These are phyloP conservation scores for Kwoniella botswanensis DNA, from an alignment of 768 basidiomycete species.

Conservation along the genomic window DNA sequence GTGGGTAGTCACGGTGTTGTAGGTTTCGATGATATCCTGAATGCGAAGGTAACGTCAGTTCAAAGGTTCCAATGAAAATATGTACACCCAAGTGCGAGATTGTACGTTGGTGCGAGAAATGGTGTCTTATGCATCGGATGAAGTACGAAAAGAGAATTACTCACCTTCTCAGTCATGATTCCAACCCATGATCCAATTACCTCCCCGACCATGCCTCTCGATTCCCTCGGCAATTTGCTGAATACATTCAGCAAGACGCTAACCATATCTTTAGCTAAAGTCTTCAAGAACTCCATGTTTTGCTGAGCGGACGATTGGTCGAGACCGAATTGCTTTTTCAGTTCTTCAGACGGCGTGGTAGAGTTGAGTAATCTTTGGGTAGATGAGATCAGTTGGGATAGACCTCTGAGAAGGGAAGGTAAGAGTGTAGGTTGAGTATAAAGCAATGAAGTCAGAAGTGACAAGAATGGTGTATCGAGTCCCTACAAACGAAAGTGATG, in stretches of 20 bases:
- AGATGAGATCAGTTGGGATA: slow-evolving; percentile 81
- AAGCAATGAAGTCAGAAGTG: slow-evolving; percentile 89
- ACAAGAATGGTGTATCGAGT: slow-evolving; percentile 76
- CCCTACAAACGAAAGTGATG: slow-evolving; percentile 61
- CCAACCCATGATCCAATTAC: slow-evolving; percentile 85
- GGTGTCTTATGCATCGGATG: neutral
- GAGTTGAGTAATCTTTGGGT: slow-evolving; percentile 67
- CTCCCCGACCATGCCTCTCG: slow-evolving; percentile 77
- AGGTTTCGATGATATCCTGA: slow-evolving; percentile 80
- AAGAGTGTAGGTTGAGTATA: slow-evolving; percentile 87
- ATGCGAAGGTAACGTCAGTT: neutral
- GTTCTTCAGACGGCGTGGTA: slow-evolving; percentile 57
- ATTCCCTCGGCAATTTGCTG: slow-evolving; percentile 76
- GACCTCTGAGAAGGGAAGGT: slow-evolving; percentile 76
- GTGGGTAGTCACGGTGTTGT: slow-evolving; percentile 71
- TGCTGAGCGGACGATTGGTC: slow-evolving; percentile 67
- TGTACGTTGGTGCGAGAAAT: too few relatives aligned
- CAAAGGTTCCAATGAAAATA: neutral
- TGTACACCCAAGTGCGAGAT: too few relatives aligned
- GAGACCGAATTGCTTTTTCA: slow-evolving; percentile 62
- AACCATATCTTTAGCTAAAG: slow-evolving; percentile 87
- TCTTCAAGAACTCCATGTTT: slow-evolving; percentile 74
- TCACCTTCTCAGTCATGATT: slow-evolving; percentile 74
- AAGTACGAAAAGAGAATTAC: slow-evolving; percentile 21
- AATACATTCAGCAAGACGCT: slow-evolving; percentile 98